Percentiles rank a stretch among this genome's conserved stretches.
These are phyloP conservation scores for Arthroderma sp. DNA, from an alignment of 2,329 filamentous ascomycete genomes.

Conservation along the genomic window DNA sequence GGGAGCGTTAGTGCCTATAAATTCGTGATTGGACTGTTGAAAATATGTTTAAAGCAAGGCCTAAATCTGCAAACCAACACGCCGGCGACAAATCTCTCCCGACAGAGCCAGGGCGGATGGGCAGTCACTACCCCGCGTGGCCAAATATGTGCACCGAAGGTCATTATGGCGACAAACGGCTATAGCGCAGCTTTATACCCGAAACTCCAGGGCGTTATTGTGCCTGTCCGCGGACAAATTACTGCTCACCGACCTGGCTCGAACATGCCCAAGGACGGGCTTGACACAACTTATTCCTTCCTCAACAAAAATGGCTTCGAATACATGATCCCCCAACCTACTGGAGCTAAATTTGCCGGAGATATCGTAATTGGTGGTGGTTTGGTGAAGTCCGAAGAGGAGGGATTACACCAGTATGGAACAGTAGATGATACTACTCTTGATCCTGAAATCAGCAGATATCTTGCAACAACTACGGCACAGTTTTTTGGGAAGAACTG, in stretches of 20 bases:
- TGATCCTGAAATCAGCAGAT: slow-evolving; percentile 13
- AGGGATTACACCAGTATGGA: slow-evolving; percentile 15
- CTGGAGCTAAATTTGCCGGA: slow-evolving; percentile 5
- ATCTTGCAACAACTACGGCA: slow-evolving; percentile 16
- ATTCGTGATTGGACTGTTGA: slow-evolving; percentile 33
- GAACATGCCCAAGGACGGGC: slow-evolving; percentile 7
- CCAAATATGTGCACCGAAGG: slow-evolving; percentile 26
- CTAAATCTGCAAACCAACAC: slow-evolving; percentile 22
- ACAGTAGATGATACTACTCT: slow-evolving; percentile 11
- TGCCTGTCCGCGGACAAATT: slow-evolving; percentile 40
- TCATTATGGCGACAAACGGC: slow-evolving; percentile 43
- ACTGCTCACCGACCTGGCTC: slow-evolving; percentile 24
- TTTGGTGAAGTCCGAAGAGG: slow-evolving; percentile 9
- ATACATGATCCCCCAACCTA: slow-evolving; percentile 23
- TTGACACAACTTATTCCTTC: slow-evolving; percentile 11
- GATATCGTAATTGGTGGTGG: slow-evolving; percentile 16
- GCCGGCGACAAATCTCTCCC: slow-evolving; percentile 15
- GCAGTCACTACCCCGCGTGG: slow-evolving; percentile 33
- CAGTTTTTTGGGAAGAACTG: slow-evolving; percentile 28
- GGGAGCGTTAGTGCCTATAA: slow-evolving; percentile 32
- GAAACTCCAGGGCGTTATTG: slow-evolving; percentile 34
- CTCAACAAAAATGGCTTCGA: slow-evolving; percentile 23
- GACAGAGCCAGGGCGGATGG: slow-evolving; percentile 5
- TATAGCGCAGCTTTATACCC: slow-evolving; percentile 37
- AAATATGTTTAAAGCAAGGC: slow-evolving; percentile 26